Base-by-base conservation (phyloP, 75 land plant species). In the Cryptomeria japonica region DNA sequence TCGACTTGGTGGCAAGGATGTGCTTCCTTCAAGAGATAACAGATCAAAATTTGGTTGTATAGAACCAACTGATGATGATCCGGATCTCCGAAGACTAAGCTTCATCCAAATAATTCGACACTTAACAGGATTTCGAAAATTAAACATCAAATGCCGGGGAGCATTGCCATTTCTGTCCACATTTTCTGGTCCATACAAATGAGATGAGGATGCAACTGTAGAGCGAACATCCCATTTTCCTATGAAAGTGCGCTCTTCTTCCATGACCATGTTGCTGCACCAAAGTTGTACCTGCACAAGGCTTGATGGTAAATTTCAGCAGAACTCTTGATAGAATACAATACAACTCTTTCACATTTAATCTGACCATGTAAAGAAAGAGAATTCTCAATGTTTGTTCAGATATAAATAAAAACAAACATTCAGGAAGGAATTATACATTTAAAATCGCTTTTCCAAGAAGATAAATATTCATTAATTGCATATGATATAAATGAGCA, bases 41-140 rank as follows among this genome's bases (percentile, higher is more conserved):
- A 97, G 93, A 87, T 92, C 92, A 44, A 90, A 93, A 31, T 90
- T 90, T 83, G 47, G 88, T 47, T 90, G 94, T 77, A 94, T 28
- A 37, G 90, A 87, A 77, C 87, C 91, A 34, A 90, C 88, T 58
- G 97, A 95, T 49, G 72, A 86, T 39, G 93, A 91, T 70, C 88
- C 91, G 70, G 92, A 80, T 49, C 85, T 53, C 55, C 73, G 93
- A 87, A 98, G 93, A 41, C 90, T 89, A 28, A 98, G 75, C 72
- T 93, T 95, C 49, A 98, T 77, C 99, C 99, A 98, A 68, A 98
- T 89, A 55, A 98, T 90, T 36, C 99, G 92, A 76, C 99, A 98
- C 64, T 92, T 86, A 31, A 92, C 93, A 75, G 94, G 92, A 86
- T 94, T 93, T 58, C 87, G 87, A 79, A 98, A 96, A 13, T 89